Percentiles rank a stretch among this genome's conserved stretches.
phyloP scores from a whole-genome alignment of 1,284 basidiomycete genomes.

The Tylopilus orsonianus region DNA sequence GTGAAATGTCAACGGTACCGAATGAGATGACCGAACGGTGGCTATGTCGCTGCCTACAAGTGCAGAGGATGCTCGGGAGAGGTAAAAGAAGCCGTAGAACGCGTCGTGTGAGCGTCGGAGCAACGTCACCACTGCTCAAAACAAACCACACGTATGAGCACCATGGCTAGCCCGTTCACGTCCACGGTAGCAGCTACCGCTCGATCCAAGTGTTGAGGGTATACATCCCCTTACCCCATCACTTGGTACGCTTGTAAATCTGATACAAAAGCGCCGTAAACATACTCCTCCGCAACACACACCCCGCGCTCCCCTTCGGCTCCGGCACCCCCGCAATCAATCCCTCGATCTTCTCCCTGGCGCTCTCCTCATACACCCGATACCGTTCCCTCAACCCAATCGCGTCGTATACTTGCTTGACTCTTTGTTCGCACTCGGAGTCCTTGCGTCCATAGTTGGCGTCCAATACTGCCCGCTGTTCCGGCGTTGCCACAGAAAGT shows the following conservation, averaged over 20 bases:
- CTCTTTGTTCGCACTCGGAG: slow-evolving; percentile 48
- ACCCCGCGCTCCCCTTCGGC: slow-evolving; percentile 25
- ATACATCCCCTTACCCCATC: neutral
- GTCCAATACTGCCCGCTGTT: slow-evolving; percentile 62
- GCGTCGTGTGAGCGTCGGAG: no score
- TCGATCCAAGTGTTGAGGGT: no score
- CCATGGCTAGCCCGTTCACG: no score
- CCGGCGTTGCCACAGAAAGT: slow-evolving; percentile 55
- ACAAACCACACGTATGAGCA: no score
- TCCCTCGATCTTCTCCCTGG: slow-evolving; percentile 55
- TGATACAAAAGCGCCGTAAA: slow-evolving; percentile 33
- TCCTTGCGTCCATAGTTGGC: slow-evolving; percentile 90
- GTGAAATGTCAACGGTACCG: no score
- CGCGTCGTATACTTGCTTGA: slow-evolving; percentile 71
- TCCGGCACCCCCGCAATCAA: slow-evolving; percentile 64
- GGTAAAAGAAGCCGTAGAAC: no score
- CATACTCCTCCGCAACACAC: slow-evolving; percentile 51
- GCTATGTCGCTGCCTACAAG: no score
- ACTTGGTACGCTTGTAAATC: slow-evolving; percentile 18
- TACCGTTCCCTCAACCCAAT: slow-evolving; percentile 64
- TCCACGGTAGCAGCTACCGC: no score
- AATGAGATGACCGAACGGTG: no score
- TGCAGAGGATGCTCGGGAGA: no score
- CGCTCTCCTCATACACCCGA: slow-evolving; percentile 64
- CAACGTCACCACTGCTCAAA: no score